Evolutionary conservation across 768 basidiomycete species (phyloP), one percentile per base, ranked within the genome.

Genomic region (Lactarius psammicola): DNA sequence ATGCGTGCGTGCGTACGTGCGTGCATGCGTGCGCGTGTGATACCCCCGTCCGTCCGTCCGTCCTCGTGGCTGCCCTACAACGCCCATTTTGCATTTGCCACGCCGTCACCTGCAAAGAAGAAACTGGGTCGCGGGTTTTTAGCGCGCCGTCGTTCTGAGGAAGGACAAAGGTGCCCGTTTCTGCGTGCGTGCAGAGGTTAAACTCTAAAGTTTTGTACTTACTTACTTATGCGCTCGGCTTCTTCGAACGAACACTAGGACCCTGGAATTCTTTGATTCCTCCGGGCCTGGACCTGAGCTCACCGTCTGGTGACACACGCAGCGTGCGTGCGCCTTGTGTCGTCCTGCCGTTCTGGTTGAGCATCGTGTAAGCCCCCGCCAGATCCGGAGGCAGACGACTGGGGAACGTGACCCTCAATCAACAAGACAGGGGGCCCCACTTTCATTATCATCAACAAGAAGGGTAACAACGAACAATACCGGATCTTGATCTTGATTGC

Each of bases 171-270:
- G 5, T 23, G 23, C 46, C 46, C 23, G 23, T 49, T 36, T 61
- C 33, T 18, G 40, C 30, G 36, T 62, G 18, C 53, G 55, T 13
- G 17, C 23, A 62, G 56, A 62, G 65, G 65, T 20, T 62, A 66
- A 66, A 66, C 56, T 40, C 60, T 66, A 66, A 62, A 56, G 57
- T 34, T 20, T 5, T 15, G 36, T 38, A 1, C 36, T 38, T 38
- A 38, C 10, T 11, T 38, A 1, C 36, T 38, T 38, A 38, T 23
- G 8, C 7, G 54, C 4, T 7, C 33, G 13, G 28, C 55, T 42
- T 56, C 56, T 57, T 66, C 28, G 53, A 11, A 58, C 28, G 53
- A 23, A 58, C 20, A 20, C 56, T 10, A 11, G 18, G 63, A 40
- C 38, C 46, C 23, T 49, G 44, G 34, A 30, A 18, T 30, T 54